These are phyloP conservation scores for Blastocladiella emersonii DNA, from an alignment of 371 early-diverging fungal species.

Conservation along the genomic window DNA sequence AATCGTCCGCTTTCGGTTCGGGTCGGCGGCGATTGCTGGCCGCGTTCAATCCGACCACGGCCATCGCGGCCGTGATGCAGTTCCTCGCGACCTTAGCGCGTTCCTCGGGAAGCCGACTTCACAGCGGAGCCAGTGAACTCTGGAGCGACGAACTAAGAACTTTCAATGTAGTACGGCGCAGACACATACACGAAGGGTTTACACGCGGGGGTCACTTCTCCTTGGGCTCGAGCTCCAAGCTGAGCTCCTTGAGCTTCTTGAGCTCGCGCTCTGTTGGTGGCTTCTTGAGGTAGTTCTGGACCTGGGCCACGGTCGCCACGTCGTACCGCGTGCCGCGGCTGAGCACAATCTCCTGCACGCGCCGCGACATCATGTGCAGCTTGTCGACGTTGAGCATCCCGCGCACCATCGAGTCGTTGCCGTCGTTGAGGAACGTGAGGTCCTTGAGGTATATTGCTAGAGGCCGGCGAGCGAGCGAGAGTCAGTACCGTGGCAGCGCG, in stretches of 20 bases:
- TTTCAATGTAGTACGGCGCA: no score
- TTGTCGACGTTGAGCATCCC: conserved; percentile 42
- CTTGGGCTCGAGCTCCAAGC: conserved; percentile 25
- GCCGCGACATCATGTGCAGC: conserved; percentile 31
- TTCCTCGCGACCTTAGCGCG: no score
- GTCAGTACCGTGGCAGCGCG: neutral
- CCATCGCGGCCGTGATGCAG: no score
- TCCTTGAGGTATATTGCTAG: conserved; percentile 40
- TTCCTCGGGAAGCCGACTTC: no score
- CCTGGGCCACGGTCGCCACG: conserved; percentile 15
- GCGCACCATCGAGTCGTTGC: conserved; percentile 28
- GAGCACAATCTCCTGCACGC: conserved; percentile 28
- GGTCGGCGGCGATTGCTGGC: no score
- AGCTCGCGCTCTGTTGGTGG: conserved; percentile 27
- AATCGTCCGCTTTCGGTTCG: no score
- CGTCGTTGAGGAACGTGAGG: conserved; percentile 41
- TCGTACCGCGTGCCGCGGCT: conserved; percentile 19
- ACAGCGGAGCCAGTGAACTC: no score
- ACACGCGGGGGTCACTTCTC: neutral
- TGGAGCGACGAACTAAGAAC: no score
- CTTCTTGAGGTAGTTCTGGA: conserved; percentile 33
- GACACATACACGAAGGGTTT: no score
- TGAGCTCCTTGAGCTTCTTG: conserved; percentile 27
- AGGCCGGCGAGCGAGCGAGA: neutral
- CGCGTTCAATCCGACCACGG: no score